phyloP scores from a whole-genome alignment of 306 rosid species.

The Lithocarpus polystachyus region DNA sequence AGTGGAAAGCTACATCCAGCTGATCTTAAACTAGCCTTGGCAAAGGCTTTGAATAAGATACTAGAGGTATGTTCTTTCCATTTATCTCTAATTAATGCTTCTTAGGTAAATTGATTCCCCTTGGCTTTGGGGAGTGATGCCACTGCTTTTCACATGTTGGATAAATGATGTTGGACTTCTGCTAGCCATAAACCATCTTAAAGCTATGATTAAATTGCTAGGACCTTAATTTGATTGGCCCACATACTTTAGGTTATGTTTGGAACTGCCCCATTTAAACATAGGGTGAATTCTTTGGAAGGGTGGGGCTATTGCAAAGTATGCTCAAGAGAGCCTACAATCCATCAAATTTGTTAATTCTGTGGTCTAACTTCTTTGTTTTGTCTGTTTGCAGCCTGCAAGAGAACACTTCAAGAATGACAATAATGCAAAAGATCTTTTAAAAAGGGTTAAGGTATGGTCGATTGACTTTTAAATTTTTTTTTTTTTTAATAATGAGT shows the following conservation, averaged over 20 bases:
- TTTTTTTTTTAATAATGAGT: too few species aligned
- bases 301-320: neutral
- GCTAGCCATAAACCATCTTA: neutral
- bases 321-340: neutral
- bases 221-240: neutral
- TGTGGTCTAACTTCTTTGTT: conserved; percentile 14
- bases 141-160: too few species aligned
- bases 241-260: neutral
- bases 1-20: too few species aligned
- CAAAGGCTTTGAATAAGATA: too few species aligned
- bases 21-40: too few species aligned
- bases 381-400: conserved; percentile 59
- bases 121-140: too few species aligned
- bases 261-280: neutral
- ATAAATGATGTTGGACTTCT: too few species aligned
- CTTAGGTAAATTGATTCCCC: too few species aligned
- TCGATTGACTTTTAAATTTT: neutral
- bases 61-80: too few species aligned
- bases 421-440: conserved; percentile 60
- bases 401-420: conserved; percentile 69
- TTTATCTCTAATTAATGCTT: too few species aligned
- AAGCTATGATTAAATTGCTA: neutral
- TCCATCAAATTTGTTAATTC: neutral
- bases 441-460: conserved; percentile 68
- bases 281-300: too few species aligned